Percentiles rank a stretch among this genome's conserved stretches.
phyloP scores from a whole-genome alignment of 129 eudicot genomes.

The Escallonia rubra region DNA sequence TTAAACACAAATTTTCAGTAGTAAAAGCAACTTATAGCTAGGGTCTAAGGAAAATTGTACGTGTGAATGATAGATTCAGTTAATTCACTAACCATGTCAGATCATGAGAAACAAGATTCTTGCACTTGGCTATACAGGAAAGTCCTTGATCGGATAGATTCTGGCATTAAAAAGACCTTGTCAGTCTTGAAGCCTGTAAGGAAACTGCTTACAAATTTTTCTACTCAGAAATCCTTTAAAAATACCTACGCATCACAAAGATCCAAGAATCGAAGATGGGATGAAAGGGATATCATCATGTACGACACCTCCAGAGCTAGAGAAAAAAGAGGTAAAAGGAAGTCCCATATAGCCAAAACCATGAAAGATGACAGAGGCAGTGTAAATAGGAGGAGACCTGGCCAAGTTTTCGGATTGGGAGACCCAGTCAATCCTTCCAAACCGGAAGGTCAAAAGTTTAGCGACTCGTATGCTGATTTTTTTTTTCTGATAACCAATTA shows the following conservation, averaged over 20 bases:
- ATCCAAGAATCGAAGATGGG: conserved; percentile 72
- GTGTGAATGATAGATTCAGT: too few relatives aligned
- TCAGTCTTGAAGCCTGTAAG: conserved; percentile 5
- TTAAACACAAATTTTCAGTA: neutral
- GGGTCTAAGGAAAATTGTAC: neutral
- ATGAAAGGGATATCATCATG: conserved; percentile 52
- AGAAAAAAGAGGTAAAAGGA: conserved; percentile 42
- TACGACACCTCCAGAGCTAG: conserved; percentile 62
- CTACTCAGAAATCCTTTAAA: neutral
- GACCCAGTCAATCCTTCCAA: too few relatives aligned
- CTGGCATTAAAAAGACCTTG: conserved; percentile 34
- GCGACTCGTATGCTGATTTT: too few relatives aligned
- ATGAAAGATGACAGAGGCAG: too few relatives aligned
- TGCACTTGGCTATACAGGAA: conserved; percentile 76
- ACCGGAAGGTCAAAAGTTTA: too few relatives aligned
- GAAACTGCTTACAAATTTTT: neutral
- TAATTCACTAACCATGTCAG: conserved; percentile 64
- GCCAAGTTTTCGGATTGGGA: too few relatives aligned
- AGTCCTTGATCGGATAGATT: conserved; percentile 90
- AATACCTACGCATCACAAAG: conserved; percentile 98
- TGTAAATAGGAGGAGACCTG: too few relatives aligned
- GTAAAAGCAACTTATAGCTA: neutral
- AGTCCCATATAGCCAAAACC: conserved; percentile 12
- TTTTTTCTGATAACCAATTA: too few relatives aligned
- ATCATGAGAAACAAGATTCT: conserved; percentile 52